Percentiles rank a stretch among this genome's conserved stretches.
Evolutionary conservation across 179 eudicot species (phyloP).

Genomic region (Amaranthus tricolor): DNA sequence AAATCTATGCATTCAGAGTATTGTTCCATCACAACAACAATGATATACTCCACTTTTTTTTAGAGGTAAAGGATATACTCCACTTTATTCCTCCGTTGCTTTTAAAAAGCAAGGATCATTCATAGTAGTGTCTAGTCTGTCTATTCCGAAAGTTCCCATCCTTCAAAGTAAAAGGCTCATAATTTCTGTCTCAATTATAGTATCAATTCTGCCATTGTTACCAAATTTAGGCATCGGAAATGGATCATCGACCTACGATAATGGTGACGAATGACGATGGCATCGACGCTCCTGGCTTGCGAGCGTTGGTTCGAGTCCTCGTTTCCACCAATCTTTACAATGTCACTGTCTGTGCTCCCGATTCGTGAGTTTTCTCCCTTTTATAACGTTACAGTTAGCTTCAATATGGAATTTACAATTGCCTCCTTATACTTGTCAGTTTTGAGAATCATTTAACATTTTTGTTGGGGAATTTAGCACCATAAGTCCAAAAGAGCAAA

Average conservation of each 20-base stretch:
- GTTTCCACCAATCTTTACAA: constrained; percentile 59
- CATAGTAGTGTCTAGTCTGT: neutral
- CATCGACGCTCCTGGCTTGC: constrained; percentile 84
- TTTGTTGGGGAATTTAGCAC: too few relatives aligned
- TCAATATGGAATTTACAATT: neutral
- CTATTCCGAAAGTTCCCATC: too few relatives aligned
- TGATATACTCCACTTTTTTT: too few relatives aligned
- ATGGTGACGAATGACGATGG: constrained; percentile 98
- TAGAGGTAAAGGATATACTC: too few relatives aligned
- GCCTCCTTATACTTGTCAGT: too few relatives aligned
- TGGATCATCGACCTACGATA: constrained; percentile 50
- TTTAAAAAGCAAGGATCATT: neutral
- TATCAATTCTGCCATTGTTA: neutral
- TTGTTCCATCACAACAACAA: too few relatives aligned
- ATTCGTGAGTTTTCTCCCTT: constrained; percentile 44
- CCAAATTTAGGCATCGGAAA: neutral
- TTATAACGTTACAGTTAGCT: too few relatives aligned
- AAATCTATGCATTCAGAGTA: too few relatives aligned
- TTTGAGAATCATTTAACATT: too few relatives aligned
- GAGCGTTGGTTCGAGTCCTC: constrained; percentile 66
- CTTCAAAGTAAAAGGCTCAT: too few relatives aligned
- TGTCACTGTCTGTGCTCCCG: constrained; percentile 87
- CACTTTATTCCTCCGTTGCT: neutral
- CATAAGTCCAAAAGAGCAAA: too few relatives aligned
- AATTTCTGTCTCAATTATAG: too few relatives aligned